Evolutionary conservation across 495 filamentous ascomycete genomes (phyloP), one percentile per base, ranked within the genome.

Genomic region (Beverwykella pulmonaria): DNA sequence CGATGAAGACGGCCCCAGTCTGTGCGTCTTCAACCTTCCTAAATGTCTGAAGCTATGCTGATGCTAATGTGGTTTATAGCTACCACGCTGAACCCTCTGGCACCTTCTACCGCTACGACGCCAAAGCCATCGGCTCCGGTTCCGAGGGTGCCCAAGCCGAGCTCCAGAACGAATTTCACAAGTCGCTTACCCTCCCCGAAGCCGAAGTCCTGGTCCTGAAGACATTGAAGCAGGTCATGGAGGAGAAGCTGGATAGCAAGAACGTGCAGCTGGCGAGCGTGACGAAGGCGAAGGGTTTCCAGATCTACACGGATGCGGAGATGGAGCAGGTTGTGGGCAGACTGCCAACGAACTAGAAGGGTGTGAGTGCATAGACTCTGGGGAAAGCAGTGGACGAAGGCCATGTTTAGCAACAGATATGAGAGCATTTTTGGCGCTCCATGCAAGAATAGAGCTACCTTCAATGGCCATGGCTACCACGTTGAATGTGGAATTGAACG

Each of bases 151-250:
- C 94, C 23, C 94, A 98, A 80, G 94, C 93, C 8, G 94, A 98
- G 78, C 80, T 98, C 78, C 94, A 98, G 79, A 96, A 96, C 69
- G 94, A 97, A 78, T 98, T 96, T 75, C 94, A 98, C 81, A 96
- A 93, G 83, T 97, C 93, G 49, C 83, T 98, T 69, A 96, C 93
- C 56, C 89, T 98, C 64, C 80, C 84, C 52, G 94, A 98, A 77
- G 94, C 94, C 22, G 94, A 98, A 80, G 90, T 92, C 1, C 80
- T 98, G 69, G 95, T 98, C 32, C 82, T 98, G 70, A 97, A 97
- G 86, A 98, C 94, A 39, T 79, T 98, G 77, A 98, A 98, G 84
- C 94, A 98, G 81, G 94, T 98, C 57, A 98, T 98, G 94, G 94
- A 98, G 81, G 94, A 98, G 87, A 98, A 98, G 82, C 85, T 98